Conservation (phyloP, 208 protist genomes). For the Trypanosoma lewisi region DNA sequence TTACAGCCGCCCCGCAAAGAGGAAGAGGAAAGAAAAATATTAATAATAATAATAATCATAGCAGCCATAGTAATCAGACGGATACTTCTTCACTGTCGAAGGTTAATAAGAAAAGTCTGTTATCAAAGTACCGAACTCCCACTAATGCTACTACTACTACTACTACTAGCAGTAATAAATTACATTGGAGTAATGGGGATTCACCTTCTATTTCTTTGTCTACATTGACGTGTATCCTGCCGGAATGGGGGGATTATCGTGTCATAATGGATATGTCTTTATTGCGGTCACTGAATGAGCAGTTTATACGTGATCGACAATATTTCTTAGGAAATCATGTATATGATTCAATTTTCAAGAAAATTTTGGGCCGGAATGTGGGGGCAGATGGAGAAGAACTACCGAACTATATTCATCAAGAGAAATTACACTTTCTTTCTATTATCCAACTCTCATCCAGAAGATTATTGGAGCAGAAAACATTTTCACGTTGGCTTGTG, state of each 20-base stretch:
- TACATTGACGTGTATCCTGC: conserved; percentile 11
- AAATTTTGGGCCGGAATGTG: conserved; percentile 12
- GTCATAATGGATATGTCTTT: neutral
- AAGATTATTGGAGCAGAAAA: neutral
- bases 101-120: no score
- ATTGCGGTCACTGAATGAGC: conserved; percentile 4
- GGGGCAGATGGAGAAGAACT: conserved; percentile 5
- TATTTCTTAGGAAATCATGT: neutral
- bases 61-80: neutral
- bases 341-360: conserved; percentile 9
- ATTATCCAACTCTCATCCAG: neutral
- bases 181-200: neutral
- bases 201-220: neutral
- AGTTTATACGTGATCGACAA: neutral
- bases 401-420: conserved; percentile 7
- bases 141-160: no score
- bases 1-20: no score
- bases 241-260: neutral
- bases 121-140: no score
- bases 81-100: neutral
- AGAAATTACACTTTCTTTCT: neutral
- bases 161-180: no score
- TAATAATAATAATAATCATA: no score
- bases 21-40: no score
- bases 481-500: conserved; percentile 6